Base-by-base conservation (phyloP, 257 asterid genomes). In the Plantago major region DNA sequence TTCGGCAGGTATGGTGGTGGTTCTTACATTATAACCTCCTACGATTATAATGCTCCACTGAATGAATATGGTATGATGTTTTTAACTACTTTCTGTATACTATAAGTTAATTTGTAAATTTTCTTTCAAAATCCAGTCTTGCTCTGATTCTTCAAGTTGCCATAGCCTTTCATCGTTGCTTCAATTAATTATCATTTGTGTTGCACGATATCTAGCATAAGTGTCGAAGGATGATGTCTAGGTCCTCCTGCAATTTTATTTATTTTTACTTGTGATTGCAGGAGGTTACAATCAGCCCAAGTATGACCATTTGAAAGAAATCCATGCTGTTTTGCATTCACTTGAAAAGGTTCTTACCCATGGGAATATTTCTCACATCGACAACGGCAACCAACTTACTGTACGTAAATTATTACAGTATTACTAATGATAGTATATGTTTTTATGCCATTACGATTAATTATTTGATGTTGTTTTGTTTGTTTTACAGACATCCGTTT, bases 1-100 rank as follows among this genome's bases (percentile, higher is more conserved):
- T 79, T 79, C 33, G 82, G 85, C 5, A 66, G 82, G 7, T 45
- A 55, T 4, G 47, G 80, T 4, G 82, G 82, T 8, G 85, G 78
- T 54, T 80, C 80, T 0, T 76, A 73, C 14, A 79, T 79, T 22
- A 37, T 67, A 1, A 79, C 82, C 11, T 28, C 74, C n/a, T 79
- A 79, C 11, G 82, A 79, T 47, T 79, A 79, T 17, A 79, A 79
- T 55, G 85, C 82, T 9, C 85, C 85, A 12, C 75, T 76, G 4
- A 57, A 79, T 58, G 84, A 79, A 67, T 79, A 75, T 51, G 84
- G 81, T 75, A 75, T 43, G 22, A 10, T 58, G n/a, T n/a, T n/a
- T n/a, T n/a, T n/a, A n/a, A n/a, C n/a, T n/a, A n/a, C n/a, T n/a
- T n/a, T n/a, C n/a, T n/a, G n/a, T n/a, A n/a, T n/a, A n/a, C n/a